Conservation (phyloP, 2,329 filamentous ascomycete species). For the Arthrobotrys iridis region DNA sequence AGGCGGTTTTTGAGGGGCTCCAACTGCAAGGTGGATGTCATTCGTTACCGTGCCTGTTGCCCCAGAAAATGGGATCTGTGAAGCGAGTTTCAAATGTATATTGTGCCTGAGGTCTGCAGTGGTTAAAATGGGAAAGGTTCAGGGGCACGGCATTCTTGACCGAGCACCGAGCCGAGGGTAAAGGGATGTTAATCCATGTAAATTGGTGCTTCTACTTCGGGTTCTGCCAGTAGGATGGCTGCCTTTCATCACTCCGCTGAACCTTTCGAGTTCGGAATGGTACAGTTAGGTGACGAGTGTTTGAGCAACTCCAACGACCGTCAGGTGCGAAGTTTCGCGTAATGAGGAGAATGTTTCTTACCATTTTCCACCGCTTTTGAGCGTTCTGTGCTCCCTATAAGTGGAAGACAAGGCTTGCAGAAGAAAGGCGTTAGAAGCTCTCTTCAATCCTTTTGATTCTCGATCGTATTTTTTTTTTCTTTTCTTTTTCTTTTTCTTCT, state of each 20-base stretch:
- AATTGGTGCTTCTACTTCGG: neutral
- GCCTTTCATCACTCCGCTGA: conserved; percentile 10
- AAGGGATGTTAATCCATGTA: conserved; percentile 29
- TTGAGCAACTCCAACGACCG: conserved; percentile 34
- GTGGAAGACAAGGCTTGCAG: neutral
- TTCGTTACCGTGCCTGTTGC: conserved; percentile 17
- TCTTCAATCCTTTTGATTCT: neutral
- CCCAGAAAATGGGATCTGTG: conserved; percentile 34
- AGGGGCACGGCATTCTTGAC: conserved; percentile 20
- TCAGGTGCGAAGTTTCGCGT: conserved; percentile 14
- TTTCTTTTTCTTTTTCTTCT: too few species aligned
- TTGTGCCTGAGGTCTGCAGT: conserved; percentile 29
- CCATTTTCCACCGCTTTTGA: neutral
- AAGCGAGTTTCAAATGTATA: conserved; percentile 51
- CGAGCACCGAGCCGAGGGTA: conserved; percentile 30
- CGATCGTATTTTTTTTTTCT: neutral
- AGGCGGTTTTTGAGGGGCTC: conserved; percentile 10
- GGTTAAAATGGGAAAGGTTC: conserved; percentile 33
- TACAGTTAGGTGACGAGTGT: conserved; percentile 23
- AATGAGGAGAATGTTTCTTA: conserved; percentile 32
- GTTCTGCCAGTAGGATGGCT: conserved; percentile 39
- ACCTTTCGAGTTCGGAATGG: neutral
- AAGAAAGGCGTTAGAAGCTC: neutral
- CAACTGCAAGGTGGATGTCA: neutral
- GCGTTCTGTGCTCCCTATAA: conserved; percentile 34